Conservation (phyloP, 768 basidiomycete species). For the Termitomyces sp. region DNA sequence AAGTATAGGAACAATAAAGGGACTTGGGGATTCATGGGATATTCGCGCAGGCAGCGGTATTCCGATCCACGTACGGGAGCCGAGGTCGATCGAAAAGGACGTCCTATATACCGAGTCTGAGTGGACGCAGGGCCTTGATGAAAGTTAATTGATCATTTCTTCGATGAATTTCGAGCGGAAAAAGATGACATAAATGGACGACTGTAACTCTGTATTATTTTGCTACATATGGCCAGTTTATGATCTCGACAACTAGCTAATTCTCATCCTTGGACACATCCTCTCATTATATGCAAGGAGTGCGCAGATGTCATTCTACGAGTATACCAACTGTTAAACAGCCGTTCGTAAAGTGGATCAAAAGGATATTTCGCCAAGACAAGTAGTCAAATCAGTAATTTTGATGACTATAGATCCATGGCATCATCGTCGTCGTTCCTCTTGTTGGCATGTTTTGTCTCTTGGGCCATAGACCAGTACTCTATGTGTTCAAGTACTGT, state of each 20-base stretch:
- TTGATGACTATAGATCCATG: slow-evolving; percentile 2
- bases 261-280: not conserved
- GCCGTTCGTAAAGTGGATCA: not conserved
- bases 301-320: not conserved
- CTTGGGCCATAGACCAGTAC: slow-evolving; percentile 41
- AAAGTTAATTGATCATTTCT: not conserved
- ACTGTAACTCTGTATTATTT: not conserved
- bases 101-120: slow-evolving; percentile 48
- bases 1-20: slow-evolving; percentile 40
- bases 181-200: not conserved
- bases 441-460: slow-evolving; percentile 18
- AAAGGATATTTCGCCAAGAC: not conserved
- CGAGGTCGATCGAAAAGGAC: slow-evolving; percentile 55
- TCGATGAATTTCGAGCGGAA: not conserved
- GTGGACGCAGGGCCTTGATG: not conserved
- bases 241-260: no score
- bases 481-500: slow-evolving; percentile 40
- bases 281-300: not conserved
- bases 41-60: slow-evolving; percentile 45
- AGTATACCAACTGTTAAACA: not conserved
- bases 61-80: slow-evolving; percentile 45
- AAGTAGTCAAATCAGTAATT: not conserved
- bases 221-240: not conserved
- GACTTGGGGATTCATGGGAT: slow-evolving; percentile 56
- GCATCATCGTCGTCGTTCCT: slow-evolving; percentile 5